These are phyloP conservation scores for Suillus subaureus DNA, from an alignment of 768 basidiomycete genomes.

Conservation along the genomic window DNA sequence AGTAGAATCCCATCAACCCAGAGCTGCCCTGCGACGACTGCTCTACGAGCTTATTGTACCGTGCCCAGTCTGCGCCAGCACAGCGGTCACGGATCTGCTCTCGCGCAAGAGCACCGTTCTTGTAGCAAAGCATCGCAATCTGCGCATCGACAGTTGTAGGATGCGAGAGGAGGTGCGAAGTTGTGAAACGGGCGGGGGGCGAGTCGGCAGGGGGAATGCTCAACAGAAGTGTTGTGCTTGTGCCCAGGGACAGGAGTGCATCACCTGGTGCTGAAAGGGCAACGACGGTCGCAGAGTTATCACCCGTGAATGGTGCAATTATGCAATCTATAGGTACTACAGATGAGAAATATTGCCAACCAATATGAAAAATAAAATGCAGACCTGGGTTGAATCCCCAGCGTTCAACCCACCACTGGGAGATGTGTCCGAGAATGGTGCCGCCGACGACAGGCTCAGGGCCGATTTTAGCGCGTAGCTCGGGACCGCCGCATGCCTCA, in stretches of 20 bases:
- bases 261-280: slow-evolving; percentile 76
- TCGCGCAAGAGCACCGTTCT: slow-evolving; percentile 82
- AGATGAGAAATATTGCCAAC: background rate
- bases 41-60: slow-evolving; percentile 69
- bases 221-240: slow-evolving; percentile 84
- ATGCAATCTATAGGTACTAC: slow-evolving; percentile 55
- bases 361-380: slow-evolving; percentile 10
- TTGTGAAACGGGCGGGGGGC: slow-evolving; percentile 70
- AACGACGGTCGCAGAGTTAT: slow-evolving; percentile 86
- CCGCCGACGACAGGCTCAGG: slow-evolving; percentile 78
- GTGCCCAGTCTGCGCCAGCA: slow-evolving; percentile 61
- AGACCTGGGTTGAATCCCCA: slow-evolving; percentile 75
- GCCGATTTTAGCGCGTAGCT: slow-evolving; percentile 69
- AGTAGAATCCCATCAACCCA: slow-evolving; percentile 74
- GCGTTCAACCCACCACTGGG: slow-evolving; percentile 68
- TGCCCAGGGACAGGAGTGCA: slow-evolving; percentile 84
- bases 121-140: slow-evolving; percentile 93
- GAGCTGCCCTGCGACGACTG: slow-evolving; percentile 55
- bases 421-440: slow-evolving; percentile 62
- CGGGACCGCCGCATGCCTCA: slow-evolving; percentile 67
- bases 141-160: slow-evolving; percentile 64
- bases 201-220: slow-evolving; percentile 67
- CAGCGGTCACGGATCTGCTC: slow-evolving; percentile 74
- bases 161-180: slow-evolving; percentile 74
- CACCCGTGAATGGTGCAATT: slow-evolving; percentile 85